Base-by-base conservation (phyloP, 306 rosid genomes). In the Medicago truncatula region DNA sequence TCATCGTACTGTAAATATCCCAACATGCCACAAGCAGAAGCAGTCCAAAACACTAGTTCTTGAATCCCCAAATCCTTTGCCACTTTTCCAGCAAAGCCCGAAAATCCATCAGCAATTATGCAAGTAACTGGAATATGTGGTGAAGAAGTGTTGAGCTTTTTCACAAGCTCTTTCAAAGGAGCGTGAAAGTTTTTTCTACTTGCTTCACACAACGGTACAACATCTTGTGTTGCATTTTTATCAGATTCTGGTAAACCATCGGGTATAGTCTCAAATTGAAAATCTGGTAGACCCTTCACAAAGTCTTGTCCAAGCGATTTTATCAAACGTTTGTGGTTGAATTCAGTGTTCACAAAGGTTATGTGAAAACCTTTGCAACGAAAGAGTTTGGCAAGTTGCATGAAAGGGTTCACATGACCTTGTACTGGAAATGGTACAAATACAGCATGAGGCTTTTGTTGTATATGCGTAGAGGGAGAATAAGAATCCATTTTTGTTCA, bases 51-150 rank as follows among this genome's bases (percentile, higher is more conserved):
- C 2, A 40, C 67, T 2, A 38, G 3, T 8, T 65, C 74, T 1
- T 3, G 46, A 8, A 65, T 53, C 4, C 74, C 67, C 7, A 76
- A 53, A 2, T 76, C 80, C 4, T 13, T 66, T 0, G 80, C 80
- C 1, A 52, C 80, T 39, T 9, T 65, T 2, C 18, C 57, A 9
- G 73, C 80, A 76, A 76, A 76, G 5, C 73, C 31, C 28, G 12
- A 34, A n/a, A 2, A 0, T 2, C 58, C 80, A 39, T 76, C 80
- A 7, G 13, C 23, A 21, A 21, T 21, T 21, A 21, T 21, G 23
- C 23, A 21, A 21, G 23, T 21, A 21, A 21, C 23, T 21, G 23
- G 23, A 21, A 21, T 21, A 21, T 21, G 23, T 1, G 23, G 23
- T 21, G 23, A 21, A 1, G 23, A 21, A 21, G 23, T 1, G 23